phyloP scores from a whole-genome alignment of 768 basidiomycete genomes.

The Lactarius evosmus region DNA sequence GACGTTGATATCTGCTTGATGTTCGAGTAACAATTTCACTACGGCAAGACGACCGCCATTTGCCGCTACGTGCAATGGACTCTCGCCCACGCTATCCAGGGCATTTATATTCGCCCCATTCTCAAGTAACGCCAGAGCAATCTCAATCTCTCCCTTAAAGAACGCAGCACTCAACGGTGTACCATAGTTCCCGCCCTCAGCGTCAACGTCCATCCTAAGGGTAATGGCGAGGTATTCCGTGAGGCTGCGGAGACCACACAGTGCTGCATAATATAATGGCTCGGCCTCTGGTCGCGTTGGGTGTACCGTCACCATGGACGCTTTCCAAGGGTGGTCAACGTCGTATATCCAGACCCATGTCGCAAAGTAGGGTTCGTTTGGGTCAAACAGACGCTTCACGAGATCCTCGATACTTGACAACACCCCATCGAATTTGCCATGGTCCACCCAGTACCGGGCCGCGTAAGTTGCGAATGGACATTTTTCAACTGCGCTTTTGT shows the following conservation, averaged over 20 bases:
- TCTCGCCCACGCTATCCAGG: background rate
- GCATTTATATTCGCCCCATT: background rate
- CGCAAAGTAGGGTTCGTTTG: no score
- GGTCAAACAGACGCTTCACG: no score
- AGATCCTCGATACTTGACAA: background rate
- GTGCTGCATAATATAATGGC: conserved; percentile 3
- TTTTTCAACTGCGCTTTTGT: no score
- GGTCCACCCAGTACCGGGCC: background rate
- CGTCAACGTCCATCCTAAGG: background rate
- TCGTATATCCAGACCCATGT: conserved; percentile 9
- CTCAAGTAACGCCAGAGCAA: background rate
- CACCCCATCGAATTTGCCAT: background rate
- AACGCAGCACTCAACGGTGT: background rate
- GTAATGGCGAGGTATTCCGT: background rate
- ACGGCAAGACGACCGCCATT: background rate
- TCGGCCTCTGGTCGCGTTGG: background rate
- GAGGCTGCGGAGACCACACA: background rate
- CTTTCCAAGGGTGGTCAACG: background rate
- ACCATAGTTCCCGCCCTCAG: background rate
- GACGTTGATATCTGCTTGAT: background rate
- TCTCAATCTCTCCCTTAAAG: background rate
- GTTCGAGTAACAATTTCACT: background rate
- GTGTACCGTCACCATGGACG: background rate
- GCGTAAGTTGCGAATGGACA: background rate
- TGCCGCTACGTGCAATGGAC: background rate